phyloP scores from a whole-genome alignment of 2,329 filamentous ascomycete species.

The Fusarium sp. region DNA sequence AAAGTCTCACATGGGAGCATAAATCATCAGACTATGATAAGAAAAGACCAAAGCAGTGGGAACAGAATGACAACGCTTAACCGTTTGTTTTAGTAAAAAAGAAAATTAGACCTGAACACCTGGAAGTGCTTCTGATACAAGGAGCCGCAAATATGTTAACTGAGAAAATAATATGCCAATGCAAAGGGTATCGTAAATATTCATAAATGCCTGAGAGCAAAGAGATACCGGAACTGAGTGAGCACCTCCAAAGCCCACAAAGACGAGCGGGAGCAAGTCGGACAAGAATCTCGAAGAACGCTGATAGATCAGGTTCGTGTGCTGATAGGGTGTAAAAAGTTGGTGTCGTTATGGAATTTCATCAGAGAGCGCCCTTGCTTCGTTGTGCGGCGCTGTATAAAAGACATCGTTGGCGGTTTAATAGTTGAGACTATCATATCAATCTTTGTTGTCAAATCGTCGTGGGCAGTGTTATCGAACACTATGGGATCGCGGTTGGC shows the following conservation, averaged over 20 bases:
- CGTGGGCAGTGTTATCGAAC: neutral
- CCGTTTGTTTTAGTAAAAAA: slow-evolving; percentile 7
- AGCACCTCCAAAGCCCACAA: neutral
- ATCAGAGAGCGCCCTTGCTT: too few species aligned
- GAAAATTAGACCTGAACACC: slow-evolving; percentile 27
- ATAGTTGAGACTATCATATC: neutral
- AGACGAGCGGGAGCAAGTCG: neutral
- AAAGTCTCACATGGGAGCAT: slow-evolving; percentile 9
- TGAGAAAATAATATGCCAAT: neutral
- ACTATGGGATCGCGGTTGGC: neutral
- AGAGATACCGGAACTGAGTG: slow-evolving; percentile 10
- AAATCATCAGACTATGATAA: slow-evolving; percentile 26
- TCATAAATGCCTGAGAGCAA: slow-evolving; percentile 33
- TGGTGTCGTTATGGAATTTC: neutral
- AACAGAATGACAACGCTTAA: neutral
- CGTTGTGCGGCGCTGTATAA: neutral
- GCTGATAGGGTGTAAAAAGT: neutral
- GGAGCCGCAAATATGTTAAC: neutral
- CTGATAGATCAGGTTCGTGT: neutral
- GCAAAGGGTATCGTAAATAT: slow-evolving; percentile 32
- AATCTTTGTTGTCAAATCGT: neutral
- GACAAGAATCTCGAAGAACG: neutral
- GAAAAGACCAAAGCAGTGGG: neutral
- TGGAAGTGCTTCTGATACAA: slow-evolving; percentile 24
- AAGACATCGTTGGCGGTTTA: neutral